A percentile compares a stretch with the other conserved stretches of the same genome.
phyloP scores from a whole-genome alignment of 495 filamentous ascomycete genomes.

The Daldinia grandis region DNA sequence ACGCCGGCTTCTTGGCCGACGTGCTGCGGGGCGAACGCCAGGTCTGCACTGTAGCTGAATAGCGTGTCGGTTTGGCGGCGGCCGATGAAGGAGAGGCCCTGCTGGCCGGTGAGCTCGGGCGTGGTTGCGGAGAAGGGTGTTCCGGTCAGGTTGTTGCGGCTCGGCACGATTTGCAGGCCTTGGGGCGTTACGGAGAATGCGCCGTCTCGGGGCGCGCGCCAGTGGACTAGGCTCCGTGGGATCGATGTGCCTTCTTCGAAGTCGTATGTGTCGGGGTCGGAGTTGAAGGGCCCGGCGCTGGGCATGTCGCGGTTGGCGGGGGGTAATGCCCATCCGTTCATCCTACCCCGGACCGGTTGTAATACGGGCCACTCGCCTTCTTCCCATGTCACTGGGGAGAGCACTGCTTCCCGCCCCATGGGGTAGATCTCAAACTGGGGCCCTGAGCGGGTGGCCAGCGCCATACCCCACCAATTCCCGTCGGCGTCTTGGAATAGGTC shows the following conservation, averaged over 20 bases:
- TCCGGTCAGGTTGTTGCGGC: conserved; percentile 50
- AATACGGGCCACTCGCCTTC: conserved; percentile 54
- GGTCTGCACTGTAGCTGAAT: conserved; percentile 53
- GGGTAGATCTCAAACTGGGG: conserved; percentile 53
- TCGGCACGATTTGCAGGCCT: conserved; percentile 50
- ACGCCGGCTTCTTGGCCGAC: conserved; percentile 52
- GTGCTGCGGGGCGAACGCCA: conserved; percentile 48
- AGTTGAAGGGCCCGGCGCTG: conserved; percentile 50
- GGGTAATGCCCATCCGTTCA: conserved; percentile 54
- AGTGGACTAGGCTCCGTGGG: conserved; percentile 54
- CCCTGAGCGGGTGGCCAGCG: conserved; percentile 56
- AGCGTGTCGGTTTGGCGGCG: conserved; percentile 56
- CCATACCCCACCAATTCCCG: conserved; percentile 64
- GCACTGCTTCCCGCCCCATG: conserved; percentile 66
- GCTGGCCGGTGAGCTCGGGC: conserved; percentile 30
- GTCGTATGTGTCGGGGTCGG: conserved; percentile 51
- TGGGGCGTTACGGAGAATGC: conserved; percentile 48
- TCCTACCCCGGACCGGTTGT: conserved; percentile 52
- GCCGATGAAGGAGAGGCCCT: conserved; percentile 53
- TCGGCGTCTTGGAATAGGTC: conserved; percentile 59
- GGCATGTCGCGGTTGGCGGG: conserved; percentile 38
- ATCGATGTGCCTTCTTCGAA: conserved; percentile 48
- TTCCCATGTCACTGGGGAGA: conserved; percentile 61
- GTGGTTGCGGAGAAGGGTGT: conserved; percentile 26
- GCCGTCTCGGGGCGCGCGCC: conserved; percentile 51